Conservation (phyloP, 768 basidiomycete species). For the Hericium rajendrae region DNA sequence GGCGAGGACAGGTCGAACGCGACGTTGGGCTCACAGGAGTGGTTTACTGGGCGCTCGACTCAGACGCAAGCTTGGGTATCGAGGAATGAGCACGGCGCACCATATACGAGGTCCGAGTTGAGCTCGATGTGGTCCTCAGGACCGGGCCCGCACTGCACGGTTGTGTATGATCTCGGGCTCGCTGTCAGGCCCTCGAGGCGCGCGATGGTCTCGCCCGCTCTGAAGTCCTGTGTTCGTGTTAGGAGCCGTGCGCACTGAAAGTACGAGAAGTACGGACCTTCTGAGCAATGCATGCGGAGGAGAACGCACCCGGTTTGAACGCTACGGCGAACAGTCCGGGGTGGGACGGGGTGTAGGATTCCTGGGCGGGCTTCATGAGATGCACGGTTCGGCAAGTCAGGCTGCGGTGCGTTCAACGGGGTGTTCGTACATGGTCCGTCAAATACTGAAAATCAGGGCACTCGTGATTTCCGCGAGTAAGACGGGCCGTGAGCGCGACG, state of each 20-base stretch:
- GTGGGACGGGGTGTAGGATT: constrained; percentile 25
- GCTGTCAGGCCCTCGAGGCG: constrained; percentile 23
- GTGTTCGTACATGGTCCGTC: too few relatives aligned
- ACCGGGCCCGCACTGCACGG: constrained; percentile 41
- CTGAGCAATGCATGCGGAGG: constrained; percentile 26
- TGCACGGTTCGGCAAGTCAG: neutral
- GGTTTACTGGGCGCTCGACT: constrained; percentile 34
- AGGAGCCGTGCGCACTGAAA: neutral
- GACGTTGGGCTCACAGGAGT: constrained; percentile 53
- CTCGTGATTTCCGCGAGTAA: too few relatives aligned
- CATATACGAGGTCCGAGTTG: constrained; percentile 51
- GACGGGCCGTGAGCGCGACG: too few relatives aligned
- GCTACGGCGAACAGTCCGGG: constrained; percentile 27
- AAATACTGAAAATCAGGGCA: too few relatives aligned
- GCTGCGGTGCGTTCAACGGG: too few relatives aligned
- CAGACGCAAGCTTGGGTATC: neutral
- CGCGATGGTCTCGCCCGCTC: constrained; percentile 28
- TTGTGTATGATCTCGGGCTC: constrained; percentile 35
- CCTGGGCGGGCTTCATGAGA: neutral
- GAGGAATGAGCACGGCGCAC: constrained; percentile 24
- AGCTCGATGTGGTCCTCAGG: constrained; percentile 42
- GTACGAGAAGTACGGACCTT: constrained; percentile 18
- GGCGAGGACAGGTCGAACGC: constrained; percentile 40
- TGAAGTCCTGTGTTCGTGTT: constrained; percentile 23
- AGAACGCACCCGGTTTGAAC: constrained; percentile 27